Evolutionary conservation across 179 eudicot genomes (phyloP).

Genomic region (Actinidia arguta): DNA sequence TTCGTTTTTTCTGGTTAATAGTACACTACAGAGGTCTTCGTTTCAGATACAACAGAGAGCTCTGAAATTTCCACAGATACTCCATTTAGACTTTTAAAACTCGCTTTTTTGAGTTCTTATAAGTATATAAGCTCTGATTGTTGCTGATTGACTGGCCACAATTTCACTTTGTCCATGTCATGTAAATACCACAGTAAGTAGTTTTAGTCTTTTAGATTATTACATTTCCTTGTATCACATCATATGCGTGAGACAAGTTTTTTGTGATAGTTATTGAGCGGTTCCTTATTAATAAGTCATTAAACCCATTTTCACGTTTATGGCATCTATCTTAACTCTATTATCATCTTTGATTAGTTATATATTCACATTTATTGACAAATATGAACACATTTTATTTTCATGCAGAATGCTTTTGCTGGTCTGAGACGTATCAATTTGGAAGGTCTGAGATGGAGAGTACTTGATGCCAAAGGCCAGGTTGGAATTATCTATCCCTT

Average conservation of each 20-base stretch:
- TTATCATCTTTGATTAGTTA: constrained; percentile 1
- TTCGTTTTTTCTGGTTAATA: not conserved
- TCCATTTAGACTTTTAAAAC: not conserved
- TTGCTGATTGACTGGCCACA: not conserved
- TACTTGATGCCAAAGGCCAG: constrained; percentile 98
- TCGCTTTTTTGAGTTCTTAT: not conserved
- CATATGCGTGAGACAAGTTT: not conserved
- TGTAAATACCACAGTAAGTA: not conserved
- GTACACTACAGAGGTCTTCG: not conserved
- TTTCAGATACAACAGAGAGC: not conserved
- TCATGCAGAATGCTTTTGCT: constrained; percentile 87
- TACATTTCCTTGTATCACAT: not conserved
- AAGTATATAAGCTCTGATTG: not conserved
- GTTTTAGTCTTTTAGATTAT: not conserved
- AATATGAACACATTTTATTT: constrained; percentile 8
- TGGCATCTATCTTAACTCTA: not conserved
- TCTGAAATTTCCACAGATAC: not conserved
- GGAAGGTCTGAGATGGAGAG: constrained; percentile 96
- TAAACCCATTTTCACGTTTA: not conserved
- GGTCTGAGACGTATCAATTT: constrained; percentile 84
- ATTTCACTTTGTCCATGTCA: not conserved
- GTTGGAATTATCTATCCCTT: constrained; percentile 35
- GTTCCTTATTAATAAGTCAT: not conserved
- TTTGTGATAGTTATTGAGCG: not conserved
- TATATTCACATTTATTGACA: not conserved